Evolutionary conservation across 495 filamentous ascomycete species (phyloP), one percentile per base, ranked within the genome.

Genomic region (Aspergillus heteromorphus): DNA sequence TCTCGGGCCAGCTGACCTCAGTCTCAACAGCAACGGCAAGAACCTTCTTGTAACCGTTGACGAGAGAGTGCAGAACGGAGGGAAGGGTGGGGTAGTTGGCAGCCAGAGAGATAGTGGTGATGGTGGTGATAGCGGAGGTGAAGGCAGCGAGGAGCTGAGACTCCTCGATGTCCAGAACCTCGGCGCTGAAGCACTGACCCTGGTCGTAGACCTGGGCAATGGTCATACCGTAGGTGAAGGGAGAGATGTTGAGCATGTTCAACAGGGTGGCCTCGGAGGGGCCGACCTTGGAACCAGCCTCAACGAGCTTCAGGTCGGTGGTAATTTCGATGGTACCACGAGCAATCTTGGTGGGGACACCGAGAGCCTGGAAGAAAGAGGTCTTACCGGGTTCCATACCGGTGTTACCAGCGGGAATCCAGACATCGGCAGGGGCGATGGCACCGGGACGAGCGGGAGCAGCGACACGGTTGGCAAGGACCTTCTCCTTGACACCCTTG

Each of bases 321-420:
- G 91, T 96, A 74, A 99, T 99, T 92, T 99, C 93, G 73, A 99
- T 97, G 80, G 93, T 99, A 91, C 93, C 93, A 95, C 93, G 95
- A 67, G 93, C 93, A 78, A 99, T 99, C 88, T 99, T 99, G 81
- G 93, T 99, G 71, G 93, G 93, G 75, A 99, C 90, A 88, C 93
- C 93, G 73, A 99, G 95, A 70, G 93, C 93, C 84, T 99, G 93
- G 91, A 99, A 99, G 91, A 99, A 99, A 65, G 93, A 96, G 65
- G 93, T 99, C 87, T 99, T 99, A 78, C 93, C 93, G 71, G 93
- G 93, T 76, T 99, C 93, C 93, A 99, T 99, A 81, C 93, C 93
- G 60, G 95, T 99, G 84, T 96, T 98, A 77, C 93, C 92, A 58
- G 90, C 93, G 48, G 93, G 93, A 56, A 98, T 76, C 79, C 79